These are phyloP conservation scores for Lactarius hengduanensis DNA, from an alignment of 768 basidiomycete genomes.

Conservation along the genomic window DNA sequence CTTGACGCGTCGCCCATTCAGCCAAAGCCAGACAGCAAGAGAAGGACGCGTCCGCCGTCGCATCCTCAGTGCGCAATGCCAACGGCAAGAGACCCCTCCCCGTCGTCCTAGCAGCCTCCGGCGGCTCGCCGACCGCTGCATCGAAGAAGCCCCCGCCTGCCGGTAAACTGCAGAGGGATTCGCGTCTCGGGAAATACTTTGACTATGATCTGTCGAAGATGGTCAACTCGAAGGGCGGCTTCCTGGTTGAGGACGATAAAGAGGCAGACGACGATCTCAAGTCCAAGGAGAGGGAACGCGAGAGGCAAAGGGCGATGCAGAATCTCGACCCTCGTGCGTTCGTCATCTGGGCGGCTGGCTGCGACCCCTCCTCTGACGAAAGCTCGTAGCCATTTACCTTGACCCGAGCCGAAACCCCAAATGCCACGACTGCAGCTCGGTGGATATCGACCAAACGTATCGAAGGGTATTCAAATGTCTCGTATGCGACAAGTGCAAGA, in stretches of 20 bases:
- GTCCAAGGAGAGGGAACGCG: slow-evolving; percentile 77
- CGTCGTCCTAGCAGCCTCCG: slow-evolving; percentile 50
- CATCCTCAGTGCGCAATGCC: slow-evolving; percentile 53
- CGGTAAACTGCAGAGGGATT: slow-evolving; percentile 64
- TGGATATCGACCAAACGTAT: slow-evolving; percentile 84
- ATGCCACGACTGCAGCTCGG: slow-evolving; percentile 81
- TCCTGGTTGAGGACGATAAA: slow-evolving; percentile 85
- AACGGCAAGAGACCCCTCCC: slow-evolving; percentile 69
- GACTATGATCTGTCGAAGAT: slow-evolving; percentile 97
- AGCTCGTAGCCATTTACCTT: slow-evolving; percentile 65
- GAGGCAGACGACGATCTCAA: slow-evolving; percentile 74
- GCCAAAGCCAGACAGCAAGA: slow-evolving; percentile 77
- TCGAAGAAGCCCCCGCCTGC: slow-evolving; percentile 33
- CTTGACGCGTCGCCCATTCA: slow-evolving; percentile 31
- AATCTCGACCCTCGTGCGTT: slow-evolving; percentile 70
- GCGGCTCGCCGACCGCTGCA: slow-evolving; percentile 57
- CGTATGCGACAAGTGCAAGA: slow-evolving; percentile 90
- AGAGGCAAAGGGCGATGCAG: slow-evolving; percentile 73
- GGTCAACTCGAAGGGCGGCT: slow-evolving; percentile 96
- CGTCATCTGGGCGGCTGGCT: background rate
- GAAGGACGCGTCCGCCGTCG: slow-evolving; percentile 52
- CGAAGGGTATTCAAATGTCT: slow-evolving; percentile 78
- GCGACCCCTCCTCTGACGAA: slow-evolving; percentile 1
- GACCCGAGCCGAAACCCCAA: slow-evolving; percentile 75
- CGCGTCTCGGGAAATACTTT: slow-evolving; percentile 86